Base-by-base conservation (phyloP, 2,329 filamentous ascomycete species). In the Tolypocladium tropicale region DNA sequence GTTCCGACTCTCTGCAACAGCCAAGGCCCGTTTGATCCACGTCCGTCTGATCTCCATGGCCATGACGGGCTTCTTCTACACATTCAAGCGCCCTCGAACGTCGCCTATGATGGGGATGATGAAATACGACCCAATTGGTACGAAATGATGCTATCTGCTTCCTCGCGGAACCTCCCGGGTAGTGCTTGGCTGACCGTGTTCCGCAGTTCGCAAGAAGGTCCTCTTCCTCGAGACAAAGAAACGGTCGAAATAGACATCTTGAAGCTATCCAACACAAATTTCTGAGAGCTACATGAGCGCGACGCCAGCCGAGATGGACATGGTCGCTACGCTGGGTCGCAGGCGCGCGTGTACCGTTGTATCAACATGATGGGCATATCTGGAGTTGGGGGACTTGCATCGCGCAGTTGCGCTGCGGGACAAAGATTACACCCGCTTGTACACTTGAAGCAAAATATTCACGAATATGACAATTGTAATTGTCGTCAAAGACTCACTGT, bases 31-130 rank as follows among this genome's bases (percentile, higher is more conserved):
- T 72, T 87, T 93, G 63, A 86, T 99, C 70, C 83, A 89, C 70
- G 93, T 96, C 72, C 92, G 94, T 71, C 87, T 99, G 63, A 79
- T 99, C 72, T 96, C 91, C 61, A 99, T 99, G 94, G 94, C 94
- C 71, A 87, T 96, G 87, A 99, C 94, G 30, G 94, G 94, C 68
- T 99, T 91, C 81, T 99, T 93, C 80, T 92, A 93, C 74, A 95
- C 90, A 55, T 85, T 95, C 73, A 81, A 87, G 64, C 86, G 95
- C 57, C 92, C 91, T 14, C 86, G 94, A 64, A 81, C 83, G 33
- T 81, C 91, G 60, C 80, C 87, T 49, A 92, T 95, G 56, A 82
- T 99, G 75, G 95, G 91, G 77, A 94, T 99, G 90, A 78, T 99
- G 65, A 99, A 99, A 79, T 99, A 99, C 75, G 94, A 99, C 70